Conservation (phyloP, 371 early-diverging fungal species). For the Fennellomyces sp. region DNA sequence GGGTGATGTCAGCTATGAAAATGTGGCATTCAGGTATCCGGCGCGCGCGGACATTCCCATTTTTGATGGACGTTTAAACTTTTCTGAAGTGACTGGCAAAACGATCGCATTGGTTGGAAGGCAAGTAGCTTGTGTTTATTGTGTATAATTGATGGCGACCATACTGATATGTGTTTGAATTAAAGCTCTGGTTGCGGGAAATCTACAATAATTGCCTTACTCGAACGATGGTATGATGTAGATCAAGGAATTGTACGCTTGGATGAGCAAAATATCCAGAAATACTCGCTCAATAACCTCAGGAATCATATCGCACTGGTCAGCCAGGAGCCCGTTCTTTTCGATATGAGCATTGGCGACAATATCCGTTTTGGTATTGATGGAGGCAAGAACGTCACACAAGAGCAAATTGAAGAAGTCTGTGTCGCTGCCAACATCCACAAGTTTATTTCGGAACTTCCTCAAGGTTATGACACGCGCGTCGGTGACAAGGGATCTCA, state of each 20-base stretch:
- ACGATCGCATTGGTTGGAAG: conserved; percentile 68
- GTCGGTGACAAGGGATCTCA: conserved; percentile 76
- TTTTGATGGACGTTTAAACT: conserved; percentile 63
- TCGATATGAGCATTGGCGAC: conserved; percentile 74
- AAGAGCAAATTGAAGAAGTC: conserved; percentile 61
- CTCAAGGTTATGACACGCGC: conserved; percentile 76
- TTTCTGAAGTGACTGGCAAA: conserved; percentile 66
- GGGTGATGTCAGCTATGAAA: conserved; percentile 40
- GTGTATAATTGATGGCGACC: too few relatives aligned
- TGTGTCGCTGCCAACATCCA: conserved; percentile 76
- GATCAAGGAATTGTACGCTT: conserved; percentile 59
- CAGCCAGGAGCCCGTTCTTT: conserved; percentile 89
- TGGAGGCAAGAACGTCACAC: conserved; percentile 34
- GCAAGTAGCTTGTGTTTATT: too few relatives aligned
- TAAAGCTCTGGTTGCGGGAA: conserved; percentile 70
- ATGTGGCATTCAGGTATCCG: conserved; percentile 77
- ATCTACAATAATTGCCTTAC: conserved; percentile 76
- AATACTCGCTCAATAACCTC: conserved; percentile 59
- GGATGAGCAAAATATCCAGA: conserved; percentile 69
- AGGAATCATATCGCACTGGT: conserved; percentile 80
- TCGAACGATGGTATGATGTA: conserved; percentile 87
- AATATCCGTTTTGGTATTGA: conserved; percentile 75
- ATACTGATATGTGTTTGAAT: too few relatives aligned
- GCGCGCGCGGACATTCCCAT: conserved; percentile 70
- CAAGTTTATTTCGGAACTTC: conserved; percentile 67